Evolutionary conservation across 2,329 filamentous ascomycete genomes (phyloP).

Genomic region (Fusarium chuoi): DNA sequence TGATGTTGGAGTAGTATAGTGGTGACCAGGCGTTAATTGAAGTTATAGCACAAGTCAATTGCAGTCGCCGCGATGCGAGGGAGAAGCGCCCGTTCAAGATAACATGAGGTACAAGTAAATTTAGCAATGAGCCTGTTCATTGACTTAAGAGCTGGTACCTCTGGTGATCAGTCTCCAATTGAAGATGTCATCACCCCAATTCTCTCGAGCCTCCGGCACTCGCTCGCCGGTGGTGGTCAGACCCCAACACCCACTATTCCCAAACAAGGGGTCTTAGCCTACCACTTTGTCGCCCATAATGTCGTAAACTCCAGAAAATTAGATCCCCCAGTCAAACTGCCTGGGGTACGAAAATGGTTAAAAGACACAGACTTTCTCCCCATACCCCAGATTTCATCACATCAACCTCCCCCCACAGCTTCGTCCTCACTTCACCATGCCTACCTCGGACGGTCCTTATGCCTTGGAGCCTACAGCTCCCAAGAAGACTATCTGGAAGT

Average conservation of each 20-base stretch:
- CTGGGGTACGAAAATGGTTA: slow-evolving; percentile 17
- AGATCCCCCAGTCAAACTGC: not conserved
- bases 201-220: not conserved
- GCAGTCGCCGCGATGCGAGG: too few relatives aligned
- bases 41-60: not conserved
- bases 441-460: slow-evolving; percentile 15
- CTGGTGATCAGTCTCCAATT: not conserved
- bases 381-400: slow-evolving; percentile 20
- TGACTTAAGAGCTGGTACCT: not conserved
- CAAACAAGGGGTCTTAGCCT: slow-evolving; percentile 10
- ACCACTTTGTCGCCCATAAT: not conserved
- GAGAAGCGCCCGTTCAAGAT: rapidly evolving
- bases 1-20: not conserved
- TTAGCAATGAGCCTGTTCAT: not conserved
- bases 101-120: not conserved
- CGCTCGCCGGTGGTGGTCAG: slow-evolving; percentile 7
- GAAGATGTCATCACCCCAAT: not conserved
- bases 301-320: slow-evolving; percentile 19
- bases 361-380: slow-evolving; percentile 13
- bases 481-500: slow-evolving; percentile 22
- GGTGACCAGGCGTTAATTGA: not conserved
- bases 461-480: slow-evolving; percentile 8
- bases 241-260: slow-evolving; percentile 8
- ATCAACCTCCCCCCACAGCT: slow-evolving; percentile 19
- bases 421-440: slow-evolving; percentile 4